Evolutionary conservation across 176 grass and related monocot species (phyloP).

Genomic region (Hordeum vulgare): DNA sequence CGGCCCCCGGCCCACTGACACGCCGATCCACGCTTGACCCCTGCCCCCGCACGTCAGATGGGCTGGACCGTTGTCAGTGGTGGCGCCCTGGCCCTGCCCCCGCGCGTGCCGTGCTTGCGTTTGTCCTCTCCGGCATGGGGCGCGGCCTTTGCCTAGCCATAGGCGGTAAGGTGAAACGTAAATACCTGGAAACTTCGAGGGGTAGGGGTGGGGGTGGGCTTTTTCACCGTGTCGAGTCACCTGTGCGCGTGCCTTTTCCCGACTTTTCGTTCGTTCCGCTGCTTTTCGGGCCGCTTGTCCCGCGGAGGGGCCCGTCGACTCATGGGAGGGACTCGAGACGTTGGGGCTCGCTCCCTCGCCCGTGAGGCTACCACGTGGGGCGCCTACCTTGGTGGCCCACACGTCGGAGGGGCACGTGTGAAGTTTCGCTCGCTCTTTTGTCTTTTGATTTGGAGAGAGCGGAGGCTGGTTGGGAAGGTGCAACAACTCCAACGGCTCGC

Average conservation of each 20-base stretch:
- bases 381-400: constrained; percentile 5
- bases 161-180: neutral
- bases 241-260: neutral
- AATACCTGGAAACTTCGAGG: neutral
- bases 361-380: neutral
- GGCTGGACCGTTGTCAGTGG: constrained; percentile 30
- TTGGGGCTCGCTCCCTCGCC: neutral
- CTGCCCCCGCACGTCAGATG: neutral
- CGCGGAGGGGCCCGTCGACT: neutral
- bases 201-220: neutral
- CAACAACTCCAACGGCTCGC: constrained; percentile 22
- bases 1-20: neutral
- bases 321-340: neutral
- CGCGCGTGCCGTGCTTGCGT: constrained; percentile 27
- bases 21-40: accelerated
- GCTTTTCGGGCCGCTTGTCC: neutral
- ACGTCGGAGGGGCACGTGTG: neutral
- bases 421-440: too few relatives aligned
- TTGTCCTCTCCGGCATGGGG: neutral
- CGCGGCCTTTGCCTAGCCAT: neutral
- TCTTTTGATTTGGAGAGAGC: too few relatives aligned
- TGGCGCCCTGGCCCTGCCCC: neutral
- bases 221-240: neutral
- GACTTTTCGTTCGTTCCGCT: constrained; percentile 3
- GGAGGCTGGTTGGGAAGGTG: neutral